Percentiles rank a stretch among this genome's conserved stretches.
Conservation (phyloP, 2,329 filamentous ascomycete species). For the Aulographum hederae region DNA sequence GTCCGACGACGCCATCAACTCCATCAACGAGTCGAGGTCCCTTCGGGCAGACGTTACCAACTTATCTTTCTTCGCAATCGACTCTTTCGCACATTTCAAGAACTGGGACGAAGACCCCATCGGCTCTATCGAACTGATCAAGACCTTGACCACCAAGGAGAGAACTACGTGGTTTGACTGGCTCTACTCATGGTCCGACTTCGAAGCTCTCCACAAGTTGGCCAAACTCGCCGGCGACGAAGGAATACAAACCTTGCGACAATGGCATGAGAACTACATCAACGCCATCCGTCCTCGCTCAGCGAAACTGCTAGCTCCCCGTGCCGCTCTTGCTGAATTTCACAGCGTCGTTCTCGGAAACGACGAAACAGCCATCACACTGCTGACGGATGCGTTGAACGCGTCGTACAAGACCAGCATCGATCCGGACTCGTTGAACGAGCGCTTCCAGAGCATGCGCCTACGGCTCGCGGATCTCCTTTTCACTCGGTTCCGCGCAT, state of each 20-base stretch:
- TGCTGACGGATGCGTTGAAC: constrained; percentile 2
- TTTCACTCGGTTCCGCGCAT: constrained; percentile 1
- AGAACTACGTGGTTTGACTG: background rate
- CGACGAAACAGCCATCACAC: constrained; percentile 4
- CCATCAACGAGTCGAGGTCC: background rate
- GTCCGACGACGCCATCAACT: background rate
- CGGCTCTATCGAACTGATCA: background rate
- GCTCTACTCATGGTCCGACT: background rate
- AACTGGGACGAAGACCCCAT: background rate
- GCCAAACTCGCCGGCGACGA: background rate
- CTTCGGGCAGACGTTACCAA: background rate
- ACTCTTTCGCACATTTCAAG: background rate
- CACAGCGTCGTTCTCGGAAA: constrained; percentile 4
- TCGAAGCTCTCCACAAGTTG: background rate
- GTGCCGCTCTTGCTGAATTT: constrained; percentile 2
- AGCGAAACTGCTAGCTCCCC: constrained; percentile 1
- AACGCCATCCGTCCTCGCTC: background rate
- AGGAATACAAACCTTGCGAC: constrained; percentile 1
- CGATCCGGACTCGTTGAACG: constrained; percentile 2
- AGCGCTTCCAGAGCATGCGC: constrained; percentile 1
- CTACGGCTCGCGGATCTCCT: constrained; percentile 6
- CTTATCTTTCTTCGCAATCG: background rate
- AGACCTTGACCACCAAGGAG: background rate
- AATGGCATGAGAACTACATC: constrained; percentile 3
- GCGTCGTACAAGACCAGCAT: constrained; percentile 2